Evolutionary conservation across 352 stramenopile species (phyloP), one percentile per base, ranked within the genome.

Genomic region (Albugo laibachii): DNA sequence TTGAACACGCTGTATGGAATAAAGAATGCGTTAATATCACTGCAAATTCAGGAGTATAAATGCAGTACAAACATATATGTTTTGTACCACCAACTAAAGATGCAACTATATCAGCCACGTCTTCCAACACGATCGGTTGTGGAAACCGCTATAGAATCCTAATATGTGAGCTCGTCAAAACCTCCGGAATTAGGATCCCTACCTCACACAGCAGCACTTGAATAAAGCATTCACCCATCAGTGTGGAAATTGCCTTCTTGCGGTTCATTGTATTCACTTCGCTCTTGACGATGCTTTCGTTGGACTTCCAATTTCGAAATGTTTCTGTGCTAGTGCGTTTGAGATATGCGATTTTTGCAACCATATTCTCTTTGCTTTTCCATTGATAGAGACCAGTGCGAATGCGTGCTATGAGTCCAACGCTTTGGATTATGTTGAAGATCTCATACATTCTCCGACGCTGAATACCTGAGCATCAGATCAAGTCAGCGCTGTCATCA

Each of bases 401-500:
- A 14, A 66, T 21, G 1, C 56, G 56, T 12, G 56, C 41, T 11
- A 66, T 52, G 16, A 66, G 50, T 5, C 59, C 59, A 42, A 66
- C 59, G 47, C 59, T 66, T 43, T 63, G 59, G 39, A 66, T 63
- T 35, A 66, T 66, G 43, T 66, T 66, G n/a, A 66, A 48, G 47
- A 66, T 66, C 47, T 66, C 59, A 34, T 66, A 62, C 56, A 66
- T 59, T 12, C 59, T 53, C 4, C 59, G 44, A 13, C 56, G 53
- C 43, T 66, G 59, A 24, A 62, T 66, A 48, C 56, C 59, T 66
- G 16, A 6, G 13, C 38, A 24, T 24, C 16, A 3, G 8, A 8
- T 3, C 8, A 24, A 19, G 42, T 18, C 19, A 24, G 50, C 39
- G 41, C 8, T 20, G 12, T 50, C 6, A 20, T 39, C 35, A 39